Percentiles rank a stretch among this genome's conserved stretches.
Evolutionary conservation across 345 rosid genomes (phyloP).

Genomic region (Rubroshorea leprosula): DNA sequence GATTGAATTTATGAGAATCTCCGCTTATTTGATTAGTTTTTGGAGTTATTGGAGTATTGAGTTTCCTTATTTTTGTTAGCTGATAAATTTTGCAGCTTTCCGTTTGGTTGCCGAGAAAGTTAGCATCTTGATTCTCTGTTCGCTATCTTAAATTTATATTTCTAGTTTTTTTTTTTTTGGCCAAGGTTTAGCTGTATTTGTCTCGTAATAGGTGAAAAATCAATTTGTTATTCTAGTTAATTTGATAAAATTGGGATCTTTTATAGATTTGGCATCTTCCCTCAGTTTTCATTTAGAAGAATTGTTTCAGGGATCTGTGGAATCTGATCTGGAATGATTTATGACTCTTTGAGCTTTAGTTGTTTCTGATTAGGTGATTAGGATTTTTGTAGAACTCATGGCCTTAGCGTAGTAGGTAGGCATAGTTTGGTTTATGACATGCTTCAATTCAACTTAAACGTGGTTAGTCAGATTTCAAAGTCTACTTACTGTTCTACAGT

Average conservation of each 20-base stretch:
- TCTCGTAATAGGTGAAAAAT: background rate
- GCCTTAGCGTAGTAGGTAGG: background rate
- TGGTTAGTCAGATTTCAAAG: too few relatives aligned
- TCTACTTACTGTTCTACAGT: background rate
- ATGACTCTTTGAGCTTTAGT: background rate
- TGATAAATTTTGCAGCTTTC: background rate
- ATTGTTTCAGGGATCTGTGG: background rate
- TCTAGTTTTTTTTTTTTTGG: background rate
- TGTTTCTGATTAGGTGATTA: too few relatives aligned
- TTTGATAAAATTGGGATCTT: background rate
- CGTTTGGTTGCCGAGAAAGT: background rate
- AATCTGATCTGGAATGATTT: too few relatives aligned
- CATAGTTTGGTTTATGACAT: background rate
- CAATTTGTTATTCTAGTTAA: background rate
- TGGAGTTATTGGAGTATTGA: background rate
- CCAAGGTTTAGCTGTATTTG: background rate
- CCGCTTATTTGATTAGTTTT: background rate
- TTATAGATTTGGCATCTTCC: background rate
- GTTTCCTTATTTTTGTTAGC: background rate
- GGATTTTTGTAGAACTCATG: too few relatives aligned
- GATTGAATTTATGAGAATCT: constrained; percentile 1
- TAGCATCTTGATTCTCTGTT: background rate
- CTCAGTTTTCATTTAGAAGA: background rate
- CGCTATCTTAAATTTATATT: background rate
- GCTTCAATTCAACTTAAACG: background rate